Base-by-base conservation (phyloP, 2,329 filamentous ascomycete species). In the Pleoardoris graminearum region DNA sequence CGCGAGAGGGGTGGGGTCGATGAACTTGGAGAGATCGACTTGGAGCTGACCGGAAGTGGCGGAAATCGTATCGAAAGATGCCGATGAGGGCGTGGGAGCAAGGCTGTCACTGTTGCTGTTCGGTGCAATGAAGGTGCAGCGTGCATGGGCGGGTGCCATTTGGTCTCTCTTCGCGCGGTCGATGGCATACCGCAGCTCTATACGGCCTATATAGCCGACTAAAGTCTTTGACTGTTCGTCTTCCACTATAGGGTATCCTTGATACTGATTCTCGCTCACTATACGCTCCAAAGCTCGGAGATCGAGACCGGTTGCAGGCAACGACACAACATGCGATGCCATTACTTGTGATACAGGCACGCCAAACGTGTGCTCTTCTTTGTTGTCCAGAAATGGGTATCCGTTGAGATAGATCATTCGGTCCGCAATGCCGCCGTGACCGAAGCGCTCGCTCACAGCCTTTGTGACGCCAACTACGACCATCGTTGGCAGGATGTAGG, bases 321-420 rank as follows among this genome's bases (percentile, higher is more conserved):
- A 80, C 0, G 86, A 84, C 2, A 90, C 84, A 0, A 92, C 82
- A 46, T 89, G 84, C 2, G 82, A 83, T 1, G 87, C 92, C 92
- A 97, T 97, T 58, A 90, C 90, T 57, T 90, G 85, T 0, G 90
- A 94, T 8, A 97, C 94, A 0, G 94, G 89, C 0, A 97, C 92
- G 41, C 92, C 93, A 73, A 97, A 97, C 48, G 92, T 92, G 74
- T 97, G 92, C 51, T 97, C 94, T 73, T 97, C 93, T 70, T 99
- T 99, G 74, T 89, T 95, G 76, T 99, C 94, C 2, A 99, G 81
- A 75, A 95, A 99, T 0, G 94, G 94, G 67, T 97, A 96, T 1
- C 94, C 94, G 63, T 91, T 97, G 76, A 97, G 96, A 88, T 91
- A 96, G 64, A 99, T 99, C 90, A 97, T 96, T 56, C 91, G 88